phyloP scores from a whole-genome alignment of 2,329 filamentous ascomycete species.

The Ophiosphaerella korrae region DNA sequence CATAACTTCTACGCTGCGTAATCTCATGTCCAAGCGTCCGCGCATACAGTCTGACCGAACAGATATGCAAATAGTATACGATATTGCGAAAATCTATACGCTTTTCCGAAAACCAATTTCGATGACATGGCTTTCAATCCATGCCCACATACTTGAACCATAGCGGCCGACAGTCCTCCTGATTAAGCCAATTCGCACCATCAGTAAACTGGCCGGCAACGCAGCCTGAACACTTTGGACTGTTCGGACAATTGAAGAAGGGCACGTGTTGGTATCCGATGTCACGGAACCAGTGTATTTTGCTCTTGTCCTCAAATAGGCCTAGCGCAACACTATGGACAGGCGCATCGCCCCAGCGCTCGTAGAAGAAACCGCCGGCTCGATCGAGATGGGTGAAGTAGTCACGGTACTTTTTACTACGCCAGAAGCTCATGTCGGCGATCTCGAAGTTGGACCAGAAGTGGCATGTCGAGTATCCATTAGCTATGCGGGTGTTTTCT shows the following conservation, averaged over 20 bases:
- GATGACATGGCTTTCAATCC: conserved; percentile 54
- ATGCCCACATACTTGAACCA: conserved; percentile 97
- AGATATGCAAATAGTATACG: no score
- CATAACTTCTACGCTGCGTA: no score
- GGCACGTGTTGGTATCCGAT: conserved; percentile 98
- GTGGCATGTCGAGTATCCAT: conserved; percentile 96
- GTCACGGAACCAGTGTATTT: conserved; percentile 98
- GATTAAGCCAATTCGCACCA: conserved; percentile 81
- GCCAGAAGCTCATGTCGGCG: conserved; percentile 89
- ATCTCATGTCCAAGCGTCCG: no score
- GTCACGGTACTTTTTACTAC: conserved; percentile 86
- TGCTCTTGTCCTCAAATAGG: conserved; percentile 86
- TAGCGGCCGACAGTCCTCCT: conserved; percentile 91
- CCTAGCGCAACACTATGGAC: conserved; percentile 94
- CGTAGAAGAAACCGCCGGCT: conserved; percentile 97
- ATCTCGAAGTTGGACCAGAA: conserved; percentile 99
- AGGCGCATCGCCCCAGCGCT: conserved; percentile 96
- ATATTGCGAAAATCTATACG: neutral
- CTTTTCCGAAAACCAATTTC: neutral
- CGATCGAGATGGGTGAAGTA: conserved; percentile 96
- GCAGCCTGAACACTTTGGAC: conserved; percentile 88
- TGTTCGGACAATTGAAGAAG: conserved; percentile 98
- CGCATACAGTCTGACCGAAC: no score
- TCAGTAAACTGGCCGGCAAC: conserved; percentile 86
- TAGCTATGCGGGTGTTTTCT: conserved; percentile 77